Conservation (phyloP, 306 rosid species). For the Cucumis melo region DNA sequence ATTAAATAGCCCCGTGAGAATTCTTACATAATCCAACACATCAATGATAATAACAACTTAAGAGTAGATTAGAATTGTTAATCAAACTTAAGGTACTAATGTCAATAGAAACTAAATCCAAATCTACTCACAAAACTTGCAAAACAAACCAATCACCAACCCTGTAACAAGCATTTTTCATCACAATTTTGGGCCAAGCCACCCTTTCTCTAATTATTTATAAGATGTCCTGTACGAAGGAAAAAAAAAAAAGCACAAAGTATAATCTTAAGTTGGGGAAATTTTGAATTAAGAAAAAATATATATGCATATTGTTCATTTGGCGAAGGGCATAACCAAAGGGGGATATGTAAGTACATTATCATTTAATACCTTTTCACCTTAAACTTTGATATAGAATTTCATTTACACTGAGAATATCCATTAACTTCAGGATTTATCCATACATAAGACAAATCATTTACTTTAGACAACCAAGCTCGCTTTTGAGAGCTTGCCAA, state of each 20-base stretch:
- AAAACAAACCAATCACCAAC: too few species aligned
- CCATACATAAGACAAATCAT: not conserved
- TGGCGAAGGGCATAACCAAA: not conserved
- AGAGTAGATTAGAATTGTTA: too few species aligned
- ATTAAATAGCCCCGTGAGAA: too few species aligned
- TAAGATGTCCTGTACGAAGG: not conserved
- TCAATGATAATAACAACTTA: too few species aligned
- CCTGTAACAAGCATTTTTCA: not conserved
- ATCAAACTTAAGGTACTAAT: too few species aligned
- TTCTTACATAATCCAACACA: too few species aligned
- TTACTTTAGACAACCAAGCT: conserved; percentile 5
- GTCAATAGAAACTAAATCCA: too few species aligned
- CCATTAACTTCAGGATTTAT: not conserved
- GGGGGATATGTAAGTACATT: not conserved
- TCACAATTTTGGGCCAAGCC: not conserved
- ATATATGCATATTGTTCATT: not conserved
- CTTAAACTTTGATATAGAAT: not conserved
- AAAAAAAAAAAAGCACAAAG: not conserved
- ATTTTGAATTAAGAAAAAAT: not conserved
- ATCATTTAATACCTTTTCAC: not conserved
- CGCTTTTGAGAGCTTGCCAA: conserved; percentile 1
- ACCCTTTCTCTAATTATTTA: not conserved
- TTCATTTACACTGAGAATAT: conserved; percentile 5
- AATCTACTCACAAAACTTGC: too few species aligned
- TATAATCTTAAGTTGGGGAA: not conserved